These are phyloP conservation scores for Aspergillus tubingensis DNA, from an alignment of 2,329 filamentous ascomycete genomes.

Conservation along the genomic window DNA sequence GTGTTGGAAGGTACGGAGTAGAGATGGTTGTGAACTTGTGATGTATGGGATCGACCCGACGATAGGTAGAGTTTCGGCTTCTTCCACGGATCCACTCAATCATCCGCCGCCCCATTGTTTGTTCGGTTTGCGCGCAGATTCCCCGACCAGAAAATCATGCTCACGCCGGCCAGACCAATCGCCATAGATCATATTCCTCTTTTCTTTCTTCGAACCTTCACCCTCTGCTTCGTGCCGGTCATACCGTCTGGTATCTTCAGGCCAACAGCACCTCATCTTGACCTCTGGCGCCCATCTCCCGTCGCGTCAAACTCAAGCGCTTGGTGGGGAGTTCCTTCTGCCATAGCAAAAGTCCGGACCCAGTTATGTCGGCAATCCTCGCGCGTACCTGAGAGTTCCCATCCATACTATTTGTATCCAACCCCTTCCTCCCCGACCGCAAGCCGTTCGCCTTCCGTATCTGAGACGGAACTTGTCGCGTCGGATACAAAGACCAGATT, in stretches of 20 bases:
- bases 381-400: constrained; percentile 8
- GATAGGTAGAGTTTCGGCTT: no score
- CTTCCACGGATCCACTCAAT: neutral
- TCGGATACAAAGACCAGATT: neutral
- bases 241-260: neutral
- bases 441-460: neutral
- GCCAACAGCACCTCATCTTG: neutral
- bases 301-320: neutral
- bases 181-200: neutral
- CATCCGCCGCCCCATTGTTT: constrained; percentile 10
- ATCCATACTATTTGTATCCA: constrained; percentile 2
- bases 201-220: neutral
- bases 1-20: neutral
- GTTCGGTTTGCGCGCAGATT: constrained; percentile 20
- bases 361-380: constrained; percentile 8
- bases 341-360: neutral
- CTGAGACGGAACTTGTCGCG: neutral
- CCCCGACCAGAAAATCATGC: constrained; percentile 18
- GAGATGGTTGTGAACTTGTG: no score
- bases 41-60: no score
- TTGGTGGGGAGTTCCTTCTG: neutral
- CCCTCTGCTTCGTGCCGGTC: constrained; percentile 1
- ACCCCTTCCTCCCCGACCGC: neutral
- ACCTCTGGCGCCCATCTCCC: neutral
- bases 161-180: constrained; percentile 6